Evolutionary conservation across 2,329 filamentous ascomycete genomes (phyloP).

Genomic region (Pezicula neosporulosa): DNA sequence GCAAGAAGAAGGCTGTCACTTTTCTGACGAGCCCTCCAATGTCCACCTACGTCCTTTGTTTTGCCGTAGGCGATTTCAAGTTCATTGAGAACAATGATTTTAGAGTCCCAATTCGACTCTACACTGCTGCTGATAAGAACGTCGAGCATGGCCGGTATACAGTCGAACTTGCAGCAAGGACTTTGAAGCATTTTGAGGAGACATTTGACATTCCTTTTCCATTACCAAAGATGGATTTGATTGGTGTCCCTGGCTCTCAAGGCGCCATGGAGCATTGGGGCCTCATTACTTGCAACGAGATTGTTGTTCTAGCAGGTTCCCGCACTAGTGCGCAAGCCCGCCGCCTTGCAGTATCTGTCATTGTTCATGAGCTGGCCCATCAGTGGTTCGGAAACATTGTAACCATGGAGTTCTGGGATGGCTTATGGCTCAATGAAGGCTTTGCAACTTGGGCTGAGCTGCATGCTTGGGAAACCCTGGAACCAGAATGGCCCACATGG

Average conservation of each 20-base stretch:
- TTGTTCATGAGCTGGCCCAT: conserved; percentile 71
- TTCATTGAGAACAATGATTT: conserved; percentile 66
- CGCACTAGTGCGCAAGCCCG: conserved; percentile 37
- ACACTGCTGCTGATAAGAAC: conserved; percentile 44
- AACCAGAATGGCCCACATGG: conserved; percentile 12
- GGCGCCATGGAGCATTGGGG: conserved; percentile 78
- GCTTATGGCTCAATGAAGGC: conserved; percentile 69
- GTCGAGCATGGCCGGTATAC: conserved; percentile 8
- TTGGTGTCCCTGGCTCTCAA: conserved; percentile 66
- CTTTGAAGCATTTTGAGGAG: conserved; percentile 67
- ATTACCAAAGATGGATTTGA: conserved; percentile 73
- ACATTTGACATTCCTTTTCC: conserved; percentile 65
- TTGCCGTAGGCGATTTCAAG: conserved; percentile 67
- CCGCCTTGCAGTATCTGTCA: conserved; percentile 34
- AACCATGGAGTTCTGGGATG: conserved; percentile 75
- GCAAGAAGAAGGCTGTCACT: conserved; percentile 58
- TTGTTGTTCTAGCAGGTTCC: conserved; percentile 64
- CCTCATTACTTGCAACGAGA: conserved; percentile 64
- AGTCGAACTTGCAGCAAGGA: conserved; percentile 61
- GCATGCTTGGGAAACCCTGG: conserved; percentile 9
- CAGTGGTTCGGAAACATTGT: conserved; percentile 76
- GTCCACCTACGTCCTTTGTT: conserved; percentile 69
- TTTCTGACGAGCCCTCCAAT: conserved; percentile 67
- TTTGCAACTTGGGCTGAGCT: conserved; percentile 60
- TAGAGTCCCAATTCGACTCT: conserved; percentile 65